Evolutionary conservation across 306 rosid species (phyloP).

Genomic region (Rosa rugosa): DNA sequence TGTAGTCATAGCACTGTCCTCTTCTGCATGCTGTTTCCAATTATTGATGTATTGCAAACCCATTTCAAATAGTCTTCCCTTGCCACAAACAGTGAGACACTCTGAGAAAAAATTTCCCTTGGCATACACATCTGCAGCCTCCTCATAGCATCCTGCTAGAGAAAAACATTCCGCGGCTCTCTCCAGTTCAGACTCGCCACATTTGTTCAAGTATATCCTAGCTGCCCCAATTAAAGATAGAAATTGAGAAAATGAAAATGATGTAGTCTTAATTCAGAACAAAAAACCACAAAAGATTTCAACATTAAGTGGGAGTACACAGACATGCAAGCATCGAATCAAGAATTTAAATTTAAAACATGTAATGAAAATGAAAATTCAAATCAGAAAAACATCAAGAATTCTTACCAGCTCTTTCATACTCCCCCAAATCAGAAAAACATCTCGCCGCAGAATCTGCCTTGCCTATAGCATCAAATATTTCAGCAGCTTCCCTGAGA

Average conservation of each 20-base stretch:
- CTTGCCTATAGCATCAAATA: no score
- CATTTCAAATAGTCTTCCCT: no score
- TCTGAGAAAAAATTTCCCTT: no score
- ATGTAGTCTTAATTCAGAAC: neutral
- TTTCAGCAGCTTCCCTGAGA: no score
- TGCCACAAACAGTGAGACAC: no score
- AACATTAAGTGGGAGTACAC: neutral
- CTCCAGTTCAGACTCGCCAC: constrained; percentile 47
- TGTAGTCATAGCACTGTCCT: constrained; percentile 15
- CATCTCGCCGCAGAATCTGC: constrained; percentile 60
- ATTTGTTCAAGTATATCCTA: constrained; percentile 53
- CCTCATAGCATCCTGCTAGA: no score
- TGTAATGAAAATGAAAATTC: neutral
- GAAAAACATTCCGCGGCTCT: constrained; percentile 66
- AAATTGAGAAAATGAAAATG: neutral
- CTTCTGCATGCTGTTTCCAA: constrained; percentile 51
- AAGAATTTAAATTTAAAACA: neutral
- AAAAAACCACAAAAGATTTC: no score
- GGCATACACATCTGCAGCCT: no score
- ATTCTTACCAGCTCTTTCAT: constrained; percentile 55
- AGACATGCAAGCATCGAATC: neutral
- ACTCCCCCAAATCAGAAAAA: constrained; percentile 45
- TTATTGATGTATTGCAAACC: constrained; percentile 45
- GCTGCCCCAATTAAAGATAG: constrained; percentile 35
- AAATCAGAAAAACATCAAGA: no score